Base-by-base conservation (phyloP, 768 basidiomycete species). In the Pleurotus salmoneostramineus region DNA sequence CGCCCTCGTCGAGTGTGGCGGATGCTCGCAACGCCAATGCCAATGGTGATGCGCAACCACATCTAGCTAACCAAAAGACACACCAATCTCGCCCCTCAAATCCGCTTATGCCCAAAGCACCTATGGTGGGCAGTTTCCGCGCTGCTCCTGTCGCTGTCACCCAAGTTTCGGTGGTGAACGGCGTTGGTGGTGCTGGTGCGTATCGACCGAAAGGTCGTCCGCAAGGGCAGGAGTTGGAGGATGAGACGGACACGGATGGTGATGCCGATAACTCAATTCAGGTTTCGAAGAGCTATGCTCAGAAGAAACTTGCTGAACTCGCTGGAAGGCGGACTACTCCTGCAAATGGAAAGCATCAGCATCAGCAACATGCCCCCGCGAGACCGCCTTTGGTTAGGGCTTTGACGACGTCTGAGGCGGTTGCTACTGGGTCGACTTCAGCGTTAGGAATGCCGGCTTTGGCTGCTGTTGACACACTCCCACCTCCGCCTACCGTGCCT, bases 131-230 rank as follows among this genome's bases (percentile, higher is more conserved):
- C 8, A 55, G 52, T n/a, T 67, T 85, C 51, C 71, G 71, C 45
- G 79, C 82, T 21, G 76, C 80, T 4, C 74, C 71, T 57, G 69
- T 82, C n/a, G 78, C 71, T 15, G 78, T 78, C 1, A 43, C 37
- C 4, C 43, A 56, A 11, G 43, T 48, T 12, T 33, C 55, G 62
- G 34, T 36, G 56, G 64, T 69, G 48, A 61, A 68, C 61, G 52
- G 63, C 31, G 36, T 58, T 76, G 66, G 44, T 65, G 72, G 59
- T 59, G 42, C 72, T 62, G 68, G 72, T 11, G 81, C 77, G 5
- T 87, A 89, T 61, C 74, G 85, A 12, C 85, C 84, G 6, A 84
- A 83, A 64, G 88, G 84, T 6, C 83, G 80, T 4, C 89, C 88
- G 1, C 74, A 80, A 56, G 85, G 78, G 21, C 74, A 75, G 62